A percentile compares a stretch with the other conserved stretches of the same genome.
phyloP scores from a whole-genome alignment of 257 asterid species.

The Gentiana straminea region DNA sequence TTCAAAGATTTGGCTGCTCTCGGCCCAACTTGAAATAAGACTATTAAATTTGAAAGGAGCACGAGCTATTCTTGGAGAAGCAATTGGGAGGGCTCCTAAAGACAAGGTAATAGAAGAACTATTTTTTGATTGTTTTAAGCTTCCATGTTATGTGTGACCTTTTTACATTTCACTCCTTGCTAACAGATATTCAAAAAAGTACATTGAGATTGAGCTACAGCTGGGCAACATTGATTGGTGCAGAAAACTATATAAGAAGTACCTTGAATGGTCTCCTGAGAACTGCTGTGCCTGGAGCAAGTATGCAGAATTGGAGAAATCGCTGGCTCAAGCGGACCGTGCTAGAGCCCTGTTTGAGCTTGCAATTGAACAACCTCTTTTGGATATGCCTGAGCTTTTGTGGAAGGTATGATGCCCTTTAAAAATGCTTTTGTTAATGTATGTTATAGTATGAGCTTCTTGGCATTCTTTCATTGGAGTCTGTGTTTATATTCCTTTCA shows the following conservation, averaged over 20 bases:
- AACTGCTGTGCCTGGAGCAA: slow-evolving; percentile 96
- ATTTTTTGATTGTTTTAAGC: neutral
- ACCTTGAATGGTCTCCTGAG: slow-evolving; percentile 86
- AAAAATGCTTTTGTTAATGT: no score
- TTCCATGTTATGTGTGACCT: slow-evolving; percentile 3
- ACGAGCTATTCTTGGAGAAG: slow-evolving; percentile 26
- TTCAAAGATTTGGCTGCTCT: slow-evolving; percentile 91
- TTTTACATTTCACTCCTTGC: slow-evolving; percentile 7
- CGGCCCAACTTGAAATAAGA: slow-evolving; percentile 92
- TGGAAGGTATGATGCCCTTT: slow-evolving; percentile 79
- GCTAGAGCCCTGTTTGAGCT: slow-evolving; percentile 92
- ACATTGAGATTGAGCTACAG: slow-evolving; percentile 90
- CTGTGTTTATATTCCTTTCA: no score
- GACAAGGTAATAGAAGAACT: slow-evolving; percentile 37
- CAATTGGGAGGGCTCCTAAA: slow-evolving; percentile 38
- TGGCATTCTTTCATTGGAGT: no score
- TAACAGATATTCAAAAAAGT: slow-evolving; percentile 89
- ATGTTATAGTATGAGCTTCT: no score
- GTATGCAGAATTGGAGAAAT: slow-evolving; percentile 78
- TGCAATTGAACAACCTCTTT: slow-evolving; percentile 91
- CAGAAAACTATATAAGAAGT: slow-evolving; percentile 71
- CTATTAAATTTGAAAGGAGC: slow-evolving; percentile 49
- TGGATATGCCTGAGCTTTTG: slow-evolving; percentile 90
- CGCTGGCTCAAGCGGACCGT: slow-evolving; percentile 74
- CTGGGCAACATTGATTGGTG: slow-evolving; percentile 86